These are phyloP conservation scores for Sporopachydermia cereana DNA, from an alignment of 1,139 yeast species.

Conservation along the genomic window DNA sequence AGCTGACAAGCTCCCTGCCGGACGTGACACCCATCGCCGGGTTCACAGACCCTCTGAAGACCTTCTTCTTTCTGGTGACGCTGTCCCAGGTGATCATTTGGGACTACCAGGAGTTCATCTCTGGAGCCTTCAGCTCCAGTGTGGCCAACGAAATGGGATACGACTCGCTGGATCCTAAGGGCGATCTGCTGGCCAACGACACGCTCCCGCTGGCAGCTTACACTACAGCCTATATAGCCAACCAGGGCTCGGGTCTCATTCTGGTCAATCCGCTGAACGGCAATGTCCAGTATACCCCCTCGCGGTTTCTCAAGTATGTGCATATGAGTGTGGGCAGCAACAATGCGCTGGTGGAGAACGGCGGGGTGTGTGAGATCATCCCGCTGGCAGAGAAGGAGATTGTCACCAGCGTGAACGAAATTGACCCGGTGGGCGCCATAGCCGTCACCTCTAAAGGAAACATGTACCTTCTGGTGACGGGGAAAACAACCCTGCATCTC, in stretches of 20 bases:
- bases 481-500: not conserved
- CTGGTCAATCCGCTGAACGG: not conserved
- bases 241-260: constrained; percentile 4
- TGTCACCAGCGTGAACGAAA: not conserved
- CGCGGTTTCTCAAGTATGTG: constrained; percentile 4
- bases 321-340: constrained; percentile 2
- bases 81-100: not conserved
- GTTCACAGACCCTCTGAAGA: not conserved
- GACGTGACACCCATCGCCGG: not conserved
- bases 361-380: not conserved
- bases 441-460: constrained; percentile 1
- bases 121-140: not conserved
- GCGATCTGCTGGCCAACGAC: not conserved
- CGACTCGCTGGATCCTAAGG: not conserved
- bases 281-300: not conserved
- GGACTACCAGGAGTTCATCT: constrained; percentile 5
- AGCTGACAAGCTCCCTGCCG: not conserved
- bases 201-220: constrained; percentile 1
- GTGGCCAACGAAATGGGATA: not conserved
- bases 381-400: constrained; percentile 2
- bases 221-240: not conserved
- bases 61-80: not conserved
- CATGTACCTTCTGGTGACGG: not conserved
- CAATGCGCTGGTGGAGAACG: not conserved
- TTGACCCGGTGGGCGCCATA: constrained; percentile 3